These are phyloP conservation scores for Herpetomonas muscarum DNA, from an alignment of 208 protist species.

Conservation along the genomic window DNA sequence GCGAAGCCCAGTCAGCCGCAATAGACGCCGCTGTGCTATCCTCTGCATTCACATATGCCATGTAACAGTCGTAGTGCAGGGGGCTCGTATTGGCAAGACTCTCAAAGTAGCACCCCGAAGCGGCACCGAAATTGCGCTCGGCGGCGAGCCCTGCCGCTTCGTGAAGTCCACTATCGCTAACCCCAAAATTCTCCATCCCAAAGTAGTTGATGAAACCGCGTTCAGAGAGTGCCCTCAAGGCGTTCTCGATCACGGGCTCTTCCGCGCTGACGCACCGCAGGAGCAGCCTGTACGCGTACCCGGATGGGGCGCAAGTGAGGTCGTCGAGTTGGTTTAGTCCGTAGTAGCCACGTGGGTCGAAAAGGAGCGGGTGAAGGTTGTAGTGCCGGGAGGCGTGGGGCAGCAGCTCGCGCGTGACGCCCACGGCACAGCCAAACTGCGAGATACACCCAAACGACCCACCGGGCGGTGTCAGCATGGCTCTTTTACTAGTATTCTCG, in stretches of 20 bases:
- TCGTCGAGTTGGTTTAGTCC: constrained; percentile 9
- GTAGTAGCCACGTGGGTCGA: constrained; percentile 60
- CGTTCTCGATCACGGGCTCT: constrained; percentile 14
- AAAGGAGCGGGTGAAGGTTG: constrained; percentile 72
- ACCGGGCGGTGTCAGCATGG: constrained; percentile 31
- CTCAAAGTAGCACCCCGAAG: constrained; percentile 52
- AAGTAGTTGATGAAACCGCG: constrained; percentile 86
- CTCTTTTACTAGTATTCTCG: constrained; percentile 58
- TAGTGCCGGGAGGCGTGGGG: constrained; percentile 73
- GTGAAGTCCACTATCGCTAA: constrained; percentile 53
- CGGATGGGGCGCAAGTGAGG: constrained; percentile 15
- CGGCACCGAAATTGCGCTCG: constrained; percentile 25
- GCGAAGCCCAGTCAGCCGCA: constrained; percentile 35
- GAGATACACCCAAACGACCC: constrained; percentile 65
- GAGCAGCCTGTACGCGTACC: constrained; percentile 53
- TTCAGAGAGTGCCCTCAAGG: constrained; percentile 21
- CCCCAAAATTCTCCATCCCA: constrained; percentile 59
- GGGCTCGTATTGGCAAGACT: constrained; percentile 57
- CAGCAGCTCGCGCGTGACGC: constrained; percentile 74
- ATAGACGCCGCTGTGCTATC: constrained; percentile 33
- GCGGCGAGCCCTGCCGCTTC: constrained; percentile 46
- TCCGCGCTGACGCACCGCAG: constrained; percentile 60
- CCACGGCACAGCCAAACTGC: constrained; percentile 63
- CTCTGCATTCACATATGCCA: constrained; percentile 64
- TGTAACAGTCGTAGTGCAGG: constrained; percentile 54